These are phyloP conservation scores for Talaromyces sp. DNA, from an alignment of 2,329 filamentous ascomycete species.

Conservation along the genomic window DNA sequence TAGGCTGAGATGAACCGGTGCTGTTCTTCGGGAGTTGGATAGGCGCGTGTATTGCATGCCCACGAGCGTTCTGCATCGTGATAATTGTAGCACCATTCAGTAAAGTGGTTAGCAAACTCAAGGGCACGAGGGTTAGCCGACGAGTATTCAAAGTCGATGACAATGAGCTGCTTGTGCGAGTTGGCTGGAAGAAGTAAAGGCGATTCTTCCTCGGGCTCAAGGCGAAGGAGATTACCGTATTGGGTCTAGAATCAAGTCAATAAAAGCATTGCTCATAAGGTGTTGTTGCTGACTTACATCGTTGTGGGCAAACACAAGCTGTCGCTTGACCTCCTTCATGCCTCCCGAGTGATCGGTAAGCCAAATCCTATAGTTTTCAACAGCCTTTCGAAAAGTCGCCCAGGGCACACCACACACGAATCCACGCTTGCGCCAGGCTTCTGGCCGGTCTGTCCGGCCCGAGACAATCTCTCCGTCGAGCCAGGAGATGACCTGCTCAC, in stretches of 20 bases:
- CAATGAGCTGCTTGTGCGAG: conserved; percentile 89
- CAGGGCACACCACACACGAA: conserved; percentile 81
- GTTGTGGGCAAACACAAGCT: conserved; percentile 92
- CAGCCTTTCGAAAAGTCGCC: conserved; percentile 65
- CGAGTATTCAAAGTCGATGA: conserved; percentile 98
- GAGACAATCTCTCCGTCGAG: conserved; percentile 54
- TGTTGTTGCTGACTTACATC: conserved; percentile 60
- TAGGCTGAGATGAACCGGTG: conserved; percentile 80
- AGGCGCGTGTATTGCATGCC: conserved; percentile 62
- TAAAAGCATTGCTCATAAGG: background rate
- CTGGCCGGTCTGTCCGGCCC: conserved; percentile 34
- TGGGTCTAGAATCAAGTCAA: conserved; percentile 60
- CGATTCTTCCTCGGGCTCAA: conserved; percentile 64
- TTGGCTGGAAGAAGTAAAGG: conserved; percentile 84
- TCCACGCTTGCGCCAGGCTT: conserved; percentile 63
- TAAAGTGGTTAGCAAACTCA: conserved; percentile 97
- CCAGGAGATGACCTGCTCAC: conserved; percentile 47
- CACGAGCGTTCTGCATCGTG: conserved; percentile 63
- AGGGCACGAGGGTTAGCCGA: conserved; percentile 78
- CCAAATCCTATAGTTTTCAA: conserved; percentile 71
- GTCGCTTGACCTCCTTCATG: conserved; percentile 59
- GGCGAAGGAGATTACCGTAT: conserved; percentile 92
- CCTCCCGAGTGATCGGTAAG: conserved; percentile 68
- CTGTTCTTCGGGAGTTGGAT: conserved; percentile 77
- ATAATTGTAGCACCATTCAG: conserved; percentile 98